A percentile compares a stretch with the other conserved stretches of the same genome.
These are phyloP conservation scores for Taphrina flavorubra DNA, from an alignment of 1,139 yeast species.

Conservation along the genomic window DNA sequence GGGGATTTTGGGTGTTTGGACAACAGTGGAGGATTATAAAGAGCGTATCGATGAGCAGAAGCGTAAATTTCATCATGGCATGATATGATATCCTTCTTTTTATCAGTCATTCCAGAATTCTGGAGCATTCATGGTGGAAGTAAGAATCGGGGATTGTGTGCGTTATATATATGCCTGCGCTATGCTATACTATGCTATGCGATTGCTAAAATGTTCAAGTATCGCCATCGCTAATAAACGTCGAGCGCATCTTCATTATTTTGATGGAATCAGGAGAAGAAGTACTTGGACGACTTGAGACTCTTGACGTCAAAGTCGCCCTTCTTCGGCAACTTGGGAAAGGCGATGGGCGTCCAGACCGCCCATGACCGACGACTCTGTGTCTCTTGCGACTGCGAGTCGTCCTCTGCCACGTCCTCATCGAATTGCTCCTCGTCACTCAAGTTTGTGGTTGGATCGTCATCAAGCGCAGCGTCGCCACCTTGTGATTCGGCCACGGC, in stretches of 20 bases:
- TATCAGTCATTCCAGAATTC: background rate
- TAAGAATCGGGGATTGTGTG: background rate
- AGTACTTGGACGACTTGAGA: slow-evolving; percentile 76
- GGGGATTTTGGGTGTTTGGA: background rate
- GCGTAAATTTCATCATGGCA: slow-evolving; percentile 1
- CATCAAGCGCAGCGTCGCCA: background rate
- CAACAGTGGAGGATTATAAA: background rate
- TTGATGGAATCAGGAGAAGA: slow-evolving; percentile 59
- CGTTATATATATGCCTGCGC: slow-evolving; percentile 1
- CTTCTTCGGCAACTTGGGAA: slow-evolving; percentile 77
- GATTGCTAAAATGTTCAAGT: background rate
- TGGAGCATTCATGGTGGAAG: background rate
- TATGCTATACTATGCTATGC: slow-evolving; percentile 6
- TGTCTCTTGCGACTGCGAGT: slow-evolving; percentile 17
- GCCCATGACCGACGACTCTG: slow-evolving; percentile 12
- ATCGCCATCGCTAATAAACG: background rate
- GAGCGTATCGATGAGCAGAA: slow-evolving; percentile 8
- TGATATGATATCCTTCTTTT: background rate
- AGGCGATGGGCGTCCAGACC: slow-evolving; percentile 52
- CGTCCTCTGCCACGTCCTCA: slow-evolving; percentile 42
- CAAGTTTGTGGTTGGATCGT: slow-evolving; percentile 22
- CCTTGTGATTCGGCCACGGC: slow-evolving; percentile 12
- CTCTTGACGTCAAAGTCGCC: slow-evolving; percentile 83
- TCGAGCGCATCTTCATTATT: background rate
- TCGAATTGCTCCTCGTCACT: slow-evolving; percentile 42